These are phyloP conservation scores for Mycena albidolilacea DNA, from an alignment of 768 basidiomycete genomes.

Conservation along the genomic window DNA sequence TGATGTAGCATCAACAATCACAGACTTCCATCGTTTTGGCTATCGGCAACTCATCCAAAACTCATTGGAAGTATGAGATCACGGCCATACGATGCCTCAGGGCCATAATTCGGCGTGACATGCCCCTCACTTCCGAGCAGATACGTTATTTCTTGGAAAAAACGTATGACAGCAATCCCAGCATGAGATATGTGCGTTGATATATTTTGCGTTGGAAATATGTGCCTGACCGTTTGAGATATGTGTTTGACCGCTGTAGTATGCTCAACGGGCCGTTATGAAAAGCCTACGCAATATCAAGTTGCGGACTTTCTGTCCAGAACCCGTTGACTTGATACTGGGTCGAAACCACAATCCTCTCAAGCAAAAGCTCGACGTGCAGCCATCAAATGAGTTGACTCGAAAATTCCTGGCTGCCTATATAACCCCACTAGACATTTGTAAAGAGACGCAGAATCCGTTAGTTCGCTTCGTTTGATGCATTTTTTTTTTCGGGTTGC, in stretches of 20 bases:
- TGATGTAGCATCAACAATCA: slow-evolving; percentile 8
- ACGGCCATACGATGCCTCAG: slow-evolving; percentile 78
- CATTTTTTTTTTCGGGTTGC: background rate
- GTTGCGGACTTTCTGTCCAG: slow-evolving; percentile 77
- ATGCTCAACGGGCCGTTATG: slow-evolving; percentile 82
- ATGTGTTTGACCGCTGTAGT: slow-evolving; percentile 54
- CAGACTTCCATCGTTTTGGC: slow-evolving; percentile 64
- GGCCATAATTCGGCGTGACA: slow-evolving; percentile 78
- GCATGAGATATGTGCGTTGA: slow-evolving; percentile 74
- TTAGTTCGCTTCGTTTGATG: slow-evolving; percentile 50
- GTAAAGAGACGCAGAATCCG: slow-evolving; percentile 55
- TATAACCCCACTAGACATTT: slow-evolving; percentile 61
- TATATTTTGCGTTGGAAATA: background rate
- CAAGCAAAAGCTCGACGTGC: slow-evolving; percentile 63
- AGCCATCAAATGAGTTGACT: slow-evolving; percentile 68
- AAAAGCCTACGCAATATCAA: slow-evolving; percentile 86
- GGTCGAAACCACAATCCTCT: slow-evolving; percentile 79
- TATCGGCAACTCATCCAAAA: slow-evolving; percentile 71
- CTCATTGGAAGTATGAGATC: slow-evolving; percentile 87
- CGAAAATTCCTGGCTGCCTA: slow-evolving; percentile 70
- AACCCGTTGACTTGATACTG: slow-evolving; percentile 71
- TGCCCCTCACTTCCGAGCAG: slow-evolving; percentile 62
- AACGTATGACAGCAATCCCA: slow-evolving; percentile 74
- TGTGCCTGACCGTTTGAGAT: slow-evolving; percentile 7
- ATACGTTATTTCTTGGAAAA: slow-evolving; percentile 73